Evolutionary conservation across 768 basidiomycete species (phyloP).

Genomic region (Astraeus odoratus): DNA sequence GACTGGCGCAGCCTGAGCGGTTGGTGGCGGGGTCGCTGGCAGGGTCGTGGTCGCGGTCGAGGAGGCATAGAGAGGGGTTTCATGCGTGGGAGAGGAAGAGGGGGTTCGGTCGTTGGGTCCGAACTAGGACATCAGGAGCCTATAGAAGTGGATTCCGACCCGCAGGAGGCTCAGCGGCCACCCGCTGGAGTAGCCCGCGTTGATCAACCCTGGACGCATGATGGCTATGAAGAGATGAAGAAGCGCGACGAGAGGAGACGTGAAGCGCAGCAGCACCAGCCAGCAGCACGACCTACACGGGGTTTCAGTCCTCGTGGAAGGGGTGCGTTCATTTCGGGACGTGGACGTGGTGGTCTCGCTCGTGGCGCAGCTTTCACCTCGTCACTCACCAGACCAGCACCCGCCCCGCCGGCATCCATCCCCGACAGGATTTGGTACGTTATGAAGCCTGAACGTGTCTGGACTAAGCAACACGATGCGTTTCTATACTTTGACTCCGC

Average conservation of each 20-base stretch:
- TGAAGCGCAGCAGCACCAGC: slow-evolving; percentile 28
- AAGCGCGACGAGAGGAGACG: slow-evolving; percentile 55
- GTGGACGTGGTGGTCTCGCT: slow-evolving; percentile 42
- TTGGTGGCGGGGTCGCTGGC: slow-evolving; percentile 83
- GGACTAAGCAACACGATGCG: slow-evolving; percentile 79
- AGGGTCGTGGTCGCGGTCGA: slow-evolving; percentile 59
- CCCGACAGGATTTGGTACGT: slow-evolving; percentile 58
- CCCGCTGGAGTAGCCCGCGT: slow-evolving; percentile 44
- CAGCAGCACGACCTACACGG: slow-evolving; percentile 22
- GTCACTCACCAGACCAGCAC: slow-evolving; percentile 25
- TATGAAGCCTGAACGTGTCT: slow-evolving; percentile 72
- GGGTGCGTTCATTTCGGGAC: slow-evolving; percentile 36
- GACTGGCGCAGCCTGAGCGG: slow-evolving; percentile 74
- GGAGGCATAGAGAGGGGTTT: slow-evolving; percentile 39
- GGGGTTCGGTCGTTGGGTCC: slow-evolving; percentile 31
- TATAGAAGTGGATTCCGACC: slow-evolving; percentile 13
- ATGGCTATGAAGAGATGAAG: slow-evolving; percentile 86
- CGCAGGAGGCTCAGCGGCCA: slow-evolving; percentile 15
- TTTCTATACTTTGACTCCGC: slow-evolving; percentile 62
- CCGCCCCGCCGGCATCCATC: slow-evolving; percentile 21
- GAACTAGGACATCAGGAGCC: slow-evolving; percentile 6
- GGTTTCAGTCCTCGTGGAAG: slow-evolving; percentile 38
- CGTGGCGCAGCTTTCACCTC: slow-evolving; percentile 34
- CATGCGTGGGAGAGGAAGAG: slow-evolving; percentile 53
- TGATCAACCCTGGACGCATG: slow-evolving; percentile 75